Evolutionary conservation across 495 filamentous ascomycete genomes (phyloP), one percentile per base, ranked within the genome.

Genomic region (Penicillium canariense): DNA sequence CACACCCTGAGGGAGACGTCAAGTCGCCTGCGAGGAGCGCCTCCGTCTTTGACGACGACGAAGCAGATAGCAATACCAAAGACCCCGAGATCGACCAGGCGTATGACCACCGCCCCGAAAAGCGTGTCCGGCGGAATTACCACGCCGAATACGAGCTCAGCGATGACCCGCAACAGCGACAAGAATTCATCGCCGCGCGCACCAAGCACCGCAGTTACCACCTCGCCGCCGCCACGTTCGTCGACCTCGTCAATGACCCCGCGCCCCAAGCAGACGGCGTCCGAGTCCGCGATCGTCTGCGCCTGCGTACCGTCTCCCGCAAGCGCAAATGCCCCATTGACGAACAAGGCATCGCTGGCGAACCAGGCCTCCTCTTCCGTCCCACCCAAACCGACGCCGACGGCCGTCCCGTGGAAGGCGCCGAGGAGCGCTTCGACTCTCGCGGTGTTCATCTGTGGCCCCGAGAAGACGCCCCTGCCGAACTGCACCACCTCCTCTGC

Each of bases 161-260:
- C 26, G 68, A 78, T 42, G 74, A 72, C 25, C 70, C 71, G 0
- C 58, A 59, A 6, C 48, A 63, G 11, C 66, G 74, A 12, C 70
- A 76, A 9, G 75, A 77, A 30, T 82, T 80, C 51, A 82, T 83
- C 17, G 64, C 83, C 15, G 77, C 75, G 42, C 82, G 83, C 51
- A 85, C 81, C 6, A 80, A 81, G 31, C 69, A 86, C 40, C 80
- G 82, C 26, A 74, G 73, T 18, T 90, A 89, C 55, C 72, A 87
- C 50, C 68, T 77, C 12, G 72, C 72, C 22, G 78, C 78, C 28
- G 76, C 77, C n/a, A 78, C 84, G 3, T 89, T 82, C 57, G 42
- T 89, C 8, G 87, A 90, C 55, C 68, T 90, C 3, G 82, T 90
- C 27, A 80, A 87, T 54, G 81, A 85, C 54, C 77, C 79, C 5